These are phyloP conservation scores for Pilobolus umbonatus DNA, from an alignment of 192 early-diverging fungal genomes.

Conservation along the genomic window DNA sequence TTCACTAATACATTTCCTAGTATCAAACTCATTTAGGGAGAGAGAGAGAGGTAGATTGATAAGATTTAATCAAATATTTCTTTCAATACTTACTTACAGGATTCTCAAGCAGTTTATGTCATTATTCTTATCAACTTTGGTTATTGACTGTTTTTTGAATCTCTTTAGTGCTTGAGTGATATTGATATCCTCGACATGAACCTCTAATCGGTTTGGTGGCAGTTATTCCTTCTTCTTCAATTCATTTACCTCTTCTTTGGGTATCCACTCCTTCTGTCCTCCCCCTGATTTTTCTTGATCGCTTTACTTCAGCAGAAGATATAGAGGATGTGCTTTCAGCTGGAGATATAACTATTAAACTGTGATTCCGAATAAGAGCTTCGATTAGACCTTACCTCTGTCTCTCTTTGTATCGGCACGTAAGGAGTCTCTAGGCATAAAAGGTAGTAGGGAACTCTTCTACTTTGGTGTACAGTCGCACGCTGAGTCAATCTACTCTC, in stretches of 20 bases:
- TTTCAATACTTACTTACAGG: conserved; percentile 8
- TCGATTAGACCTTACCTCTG: not conserved
- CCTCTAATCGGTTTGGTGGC: not conserved
- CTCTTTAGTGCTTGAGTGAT: not conserved
- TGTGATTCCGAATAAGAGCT: not conserved
- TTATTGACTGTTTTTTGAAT: not conserved
- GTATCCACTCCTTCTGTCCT: not conserved
- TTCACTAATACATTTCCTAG: not conserved
- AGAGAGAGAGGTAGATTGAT: not conserved
- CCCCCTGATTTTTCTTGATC: not conserved
- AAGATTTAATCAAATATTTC: not conserved
- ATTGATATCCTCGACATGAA: not conserved
- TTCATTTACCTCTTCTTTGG: conserved; percentile 1
- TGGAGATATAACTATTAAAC: not conserved
- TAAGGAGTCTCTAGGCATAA: no score
- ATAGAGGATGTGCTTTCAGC: not conserved
- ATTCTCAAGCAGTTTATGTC: not conserved
- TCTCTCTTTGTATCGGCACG: not conserved
- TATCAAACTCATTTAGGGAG: not conserved
- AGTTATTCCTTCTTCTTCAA: not conserved
- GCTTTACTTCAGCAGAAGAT: no score
- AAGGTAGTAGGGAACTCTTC: no score
- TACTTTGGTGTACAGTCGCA: no score
- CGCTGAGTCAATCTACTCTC: no score
- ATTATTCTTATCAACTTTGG: not conserved